A percentile compares a stretch with the other conserved stretches of the same genome.
Conservation (phyloP, 2,329 filamentous ascomycete species). For the Sodiomyces alkalinus region DNA sequence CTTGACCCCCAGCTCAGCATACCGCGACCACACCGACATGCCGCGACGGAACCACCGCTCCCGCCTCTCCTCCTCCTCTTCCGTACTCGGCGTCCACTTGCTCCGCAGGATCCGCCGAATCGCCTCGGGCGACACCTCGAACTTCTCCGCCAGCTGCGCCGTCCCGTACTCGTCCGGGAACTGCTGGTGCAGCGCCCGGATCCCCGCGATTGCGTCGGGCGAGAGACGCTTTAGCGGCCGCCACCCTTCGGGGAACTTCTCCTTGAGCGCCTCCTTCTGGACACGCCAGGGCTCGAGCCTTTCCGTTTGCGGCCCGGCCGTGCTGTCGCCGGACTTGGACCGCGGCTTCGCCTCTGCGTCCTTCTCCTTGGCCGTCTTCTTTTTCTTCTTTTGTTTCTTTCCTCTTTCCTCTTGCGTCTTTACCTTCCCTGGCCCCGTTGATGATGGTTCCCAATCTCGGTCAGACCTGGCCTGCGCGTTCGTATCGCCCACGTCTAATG, state of each 20-base stretch:
- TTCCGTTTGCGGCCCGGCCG: slow-evolving; percentile 6
- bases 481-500: too few species aligned
- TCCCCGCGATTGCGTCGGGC: slow-evolving; percentile 81
- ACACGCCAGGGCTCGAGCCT: slow-evolving; percentile 47
- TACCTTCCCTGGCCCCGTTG: slow-evolving; percentile 1
- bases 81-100: slow-evolving; percentile 51
- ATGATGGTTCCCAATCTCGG: too few species aligned
- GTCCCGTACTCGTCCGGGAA: slow-evolving; percentile 69
- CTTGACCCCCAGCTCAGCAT: slow-evolving; percentile 45
- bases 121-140: slow-evolving; percentile 74
- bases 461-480: too few species aligned
- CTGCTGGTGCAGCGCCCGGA: slow-evolving; percentile 65
- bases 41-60: slow-evolving; percentile 47
- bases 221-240: slow-evolving; percentile 73
- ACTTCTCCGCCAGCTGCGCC: slow-evolving; percentile 55
- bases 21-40: slow-evolving; percentile 41
- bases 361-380: slow-evolving; percentile 1
- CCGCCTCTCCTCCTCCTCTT: slow-evolving; percentile 41
- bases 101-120: slow-evolving; percentile 74
- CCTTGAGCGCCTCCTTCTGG: slow-evolving; percentile 58
- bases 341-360: slow-evolving; percentile 8
- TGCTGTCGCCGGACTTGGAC: slow-evolving; percentile 12
- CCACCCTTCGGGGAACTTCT: slow-evolving; percentile 76
- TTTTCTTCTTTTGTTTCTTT: slow-evolving; percentile 6
- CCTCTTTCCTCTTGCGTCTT: slow-evolving; percentile 3